A percentile compares a stretch with the other conserved stretches of the same genome.
phyloP scores from a whole-genome alignment of 129 eudicot species.

The Scalesia atractyloides region DNA sequence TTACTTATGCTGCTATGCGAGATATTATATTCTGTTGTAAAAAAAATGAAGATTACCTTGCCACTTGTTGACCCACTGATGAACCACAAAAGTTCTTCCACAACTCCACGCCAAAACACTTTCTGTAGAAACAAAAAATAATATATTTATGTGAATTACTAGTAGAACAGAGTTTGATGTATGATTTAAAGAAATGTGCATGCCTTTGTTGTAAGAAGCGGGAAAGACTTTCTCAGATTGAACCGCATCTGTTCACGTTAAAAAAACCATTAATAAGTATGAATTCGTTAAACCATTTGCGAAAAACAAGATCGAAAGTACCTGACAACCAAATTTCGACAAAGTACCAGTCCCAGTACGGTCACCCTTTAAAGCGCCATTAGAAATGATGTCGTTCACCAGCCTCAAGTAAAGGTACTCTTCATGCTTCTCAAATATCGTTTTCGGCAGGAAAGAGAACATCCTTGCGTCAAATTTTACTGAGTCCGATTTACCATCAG shows the following conservation, averaged over 20 bases:
- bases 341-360: conserved; percentile 88
- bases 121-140: conserved; percentile 42
- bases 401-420: conserved; percentile 73
- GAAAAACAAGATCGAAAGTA: conserved; percentile 25
- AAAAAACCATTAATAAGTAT: conserved; percentile 15
- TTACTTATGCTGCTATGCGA: conserved; percentile 5
- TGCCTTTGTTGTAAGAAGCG: conserved; percentile 93
- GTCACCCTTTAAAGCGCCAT: conserved; percentile 76
- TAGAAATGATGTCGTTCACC: conserved; percentile 70
- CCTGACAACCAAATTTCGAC: conserved; percentile 95
- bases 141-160: conserved; percentile 10
- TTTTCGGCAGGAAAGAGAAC: conserved; percentile 69
- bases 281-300: background rate
- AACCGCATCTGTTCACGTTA: conserved; percentile 67
- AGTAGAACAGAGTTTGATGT: background rate
- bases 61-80: conserved; percentile 97
- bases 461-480: conserved; percentile 46
- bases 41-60: conserved; percentile 49
- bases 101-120: conserved; percentile 97
- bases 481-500: conserved; percentile 34
- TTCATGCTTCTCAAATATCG: conserved; percentile 77
- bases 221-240: conserved; percentile 74
- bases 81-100: conserved; percentile 95
- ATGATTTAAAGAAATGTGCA: conserved; percentile 21
- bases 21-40: background rate